These are phyloP conservation scores for Mycena citricolor DNA, from an alignment of 1,284 basidiomycete species.

Conservation along the genomic window DNA sequence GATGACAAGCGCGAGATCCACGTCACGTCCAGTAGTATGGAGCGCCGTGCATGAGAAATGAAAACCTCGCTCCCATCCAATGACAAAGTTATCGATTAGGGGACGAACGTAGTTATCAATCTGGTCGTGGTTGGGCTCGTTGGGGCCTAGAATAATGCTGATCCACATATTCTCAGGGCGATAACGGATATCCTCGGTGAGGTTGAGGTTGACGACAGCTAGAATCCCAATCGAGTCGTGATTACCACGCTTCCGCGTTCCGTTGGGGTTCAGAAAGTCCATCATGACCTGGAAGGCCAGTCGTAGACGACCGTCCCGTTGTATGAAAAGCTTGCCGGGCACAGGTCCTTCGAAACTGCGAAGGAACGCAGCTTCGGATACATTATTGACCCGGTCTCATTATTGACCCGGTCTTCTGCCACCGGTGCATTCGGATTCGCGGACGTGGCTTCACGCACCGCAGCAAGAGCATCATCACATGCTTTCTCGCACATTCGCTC, in stretches of 20 bases:
- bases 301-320: constrained; percentile 16
- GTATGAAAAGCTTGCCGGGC: constrained; percentile 18
- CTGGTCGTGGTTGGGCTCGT: constrained; percentile 23
- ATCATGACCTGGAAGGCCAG: constrained; percentile 17
- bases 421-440: constrained; percentile 5
- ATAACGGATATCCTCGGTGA: constrained; percentile 27
- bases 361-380: constrained; percentile 20
- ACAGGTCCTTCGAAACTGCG: constrained; percentile 17
- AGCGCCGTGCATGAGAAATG: constrained; percentile 20
- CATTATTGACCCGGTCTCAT: constrained; percentile 12
- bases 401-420: constrained; percentile 6
- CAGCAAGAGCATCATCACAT: constrained; percentile 16
- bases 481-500: constrained; percentile 13
- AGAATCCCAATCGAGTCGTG: constrained; percentile 25
- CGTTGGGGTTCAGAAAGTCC: constrained; percentile 22
- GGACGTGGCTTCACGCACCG: constrained; percentile 7
- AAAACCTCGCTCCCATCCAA: constrained; percentile 24
- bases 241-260: constrained; percentile 17
- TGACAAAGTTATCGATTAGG: constrained; percentile 25
- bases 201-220: constrained; percentile 28
- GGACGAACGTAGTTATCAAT: constrained; percentile 26
- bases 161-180: constrained; percentile 30
- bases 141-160: constrained; percentile 29
- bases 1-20: constrained; percentile 24
- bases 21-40: constrained; percentile 11